Evolutionary conservation across 768 basidiomycete species (phyloP).

Genomic region (Mycena epipterygia): DNA sequence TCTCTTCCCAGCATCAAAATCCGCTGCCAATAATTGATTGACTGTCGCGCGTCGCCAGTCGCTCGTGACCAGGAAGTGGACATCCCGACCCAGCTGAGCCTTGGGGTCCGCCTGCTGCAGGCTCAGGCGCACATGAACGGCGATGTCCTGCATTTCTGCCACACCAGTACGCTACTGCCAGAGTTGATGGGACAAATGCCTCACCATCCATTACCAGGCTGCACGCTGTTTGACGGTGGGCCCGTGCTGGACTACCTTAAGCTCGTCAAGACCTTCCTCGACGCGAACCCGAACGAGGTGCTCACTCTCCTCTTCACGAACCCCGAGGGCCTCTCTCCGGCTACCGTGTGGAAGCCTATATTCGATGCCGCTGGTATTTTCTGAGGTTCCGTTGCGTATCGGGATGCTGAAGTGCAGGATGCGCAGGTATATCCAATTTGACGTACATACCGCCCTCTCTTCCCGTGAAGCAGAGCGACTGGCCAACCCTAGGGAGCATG

Average conservation of each 20-base stretch:
- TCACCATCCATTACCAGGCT: too few species aligned
- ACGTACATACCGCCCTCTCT: slow-evolving; percentile 66
- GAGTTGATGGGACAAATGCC: too few species aligned
- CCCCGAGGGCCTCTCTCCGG: slow-evolving; percentile 66
- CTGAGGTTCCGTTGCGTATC: neutral
- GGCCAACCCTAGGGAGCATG: slow-evolving; percentile 76
- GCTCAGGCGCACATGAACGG: slow-evolving; percentile 66
- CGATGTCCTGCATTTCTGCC: slow-evolving; percentile 73
- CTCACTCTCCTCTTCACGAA: slow-evolving; percentile 78
- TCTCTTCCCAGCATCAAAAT: slow-evolving; percentile 32
- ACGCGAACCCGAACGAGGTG: slow-evolving; percentile 75
- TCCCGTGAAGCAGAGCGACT: slow-evolving; percentile 59
- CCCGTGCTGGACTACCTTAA: slow-evolving; percentile 62
- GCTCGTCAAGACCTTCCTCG: slow-evolving; percentile 67
- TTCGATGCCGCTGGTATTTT: slow-evolving; percentile 64
- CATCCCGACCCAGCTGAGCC: slow-evolving; percentile 60
- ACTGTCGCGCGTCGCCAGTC: slow-evolving; percentile 34
- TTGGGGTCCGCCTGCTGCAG: slow-evolving; percentile 72
- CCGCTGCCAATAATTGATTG: neutral
- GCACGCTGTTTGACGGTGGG: slow-evolving; percentile 70
- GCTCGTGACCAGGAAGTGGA: slow-evolving; percentile 65
- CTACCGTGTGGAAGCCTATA: slow-evolving; percentile 63
- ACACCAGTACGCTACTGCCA: slow-evolving; percentile 62
- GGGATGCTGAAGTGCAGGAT: neutral
- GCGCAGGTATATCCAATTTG: slow-evolving; percentile 55